These are phyloP conservation scores for Chlorella sp. DNA, from an alignment of 139 green algal species.

Conservation along the genomic window DNA sequence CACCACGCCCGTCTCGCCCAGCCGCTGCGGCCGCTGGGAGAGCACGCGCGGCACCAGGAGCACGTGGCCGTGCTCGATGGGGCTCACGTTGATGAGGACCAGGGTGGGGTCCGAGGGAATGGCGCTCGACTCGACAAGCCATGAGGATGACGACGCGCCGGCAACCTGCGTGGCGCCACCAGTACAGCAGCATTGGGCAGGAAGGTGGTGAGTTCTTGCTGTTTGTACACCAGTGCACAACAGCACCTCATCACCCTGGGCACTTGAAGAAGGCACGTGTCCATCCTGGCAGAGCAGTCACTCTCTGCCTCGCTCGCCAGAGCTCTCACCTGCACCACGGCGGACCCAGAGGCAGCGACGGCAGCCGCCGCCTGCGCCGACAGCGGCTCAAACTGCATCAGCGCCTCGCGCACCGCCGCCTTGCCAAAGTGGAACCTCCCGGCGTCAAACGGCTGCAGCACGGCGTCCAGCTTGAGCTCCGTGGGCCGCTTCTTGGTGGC, in stretches of 20 bases:
- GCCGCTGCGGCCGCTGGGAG: constrained; percentile 58
- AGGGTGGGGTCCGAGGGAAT: neutral
- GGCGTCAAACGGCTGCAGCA: constrained; percentile 86
- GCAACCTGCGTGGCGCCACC: too few species aligned
- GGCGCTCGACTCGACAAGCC: neutral
- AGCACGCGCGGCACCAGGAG: constrained; percentile 88
- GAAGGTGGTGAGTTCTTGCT: too few species aligned
- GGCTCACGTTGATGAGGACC: constrained; percentile 93
- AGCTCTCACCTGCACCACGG: too few species aligned
- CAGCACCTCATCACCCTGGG: too few species aligned
- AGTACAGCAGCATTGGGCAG: too few species aligned
- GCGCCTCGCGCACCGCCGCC: constrained; percentile 82
- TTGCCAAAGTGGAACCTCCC: constrained; percentile 99
- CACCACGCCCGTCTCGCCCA: constrained; percentile 54
- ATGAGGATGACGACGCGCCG: too few species aligned
- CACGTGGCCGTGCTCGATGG: constrained; percentile 98
- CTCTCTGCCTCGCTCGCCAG: too few species aligned
- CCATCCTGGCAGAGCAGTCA: neutral
- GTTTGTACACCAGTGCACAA: too few species aligned
- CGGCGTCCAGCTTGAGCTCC: constrained; percentile 92
- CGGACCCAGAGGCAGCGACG: neutral
- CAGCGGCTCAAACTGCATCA: constrained; percentile 81
- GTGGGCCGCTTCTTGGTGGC: constrained; percentile 94
- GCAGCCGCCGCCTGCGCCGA: neutral
- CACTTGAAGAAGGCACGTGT: too few species aligned